phyloP scores from a whole-genome alignment of 805 yeast genomes.

The Scheffersomyces spartinae region DNA sequence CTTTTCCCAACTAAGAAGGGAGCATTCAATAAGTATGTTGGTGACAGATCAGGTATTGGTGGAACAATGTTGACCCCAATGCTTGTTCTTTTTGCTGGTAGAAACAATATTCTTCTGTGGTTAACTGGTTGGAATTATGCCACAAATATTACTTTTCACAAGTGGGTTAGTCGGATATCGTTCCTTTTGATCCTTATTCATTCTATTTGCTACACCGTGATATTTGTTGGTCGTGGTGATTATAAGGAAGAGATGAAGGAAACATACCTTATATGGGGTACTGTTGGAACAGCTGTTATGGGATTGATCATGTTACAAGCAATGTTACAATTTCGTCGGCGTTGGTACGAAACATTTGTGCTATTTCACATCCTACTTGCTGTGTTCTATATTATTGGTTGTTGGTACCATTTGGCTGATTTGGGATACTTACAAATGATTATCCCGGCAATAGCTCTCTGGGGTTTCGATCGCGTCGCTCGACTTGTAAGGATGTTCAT shows the following conservation, averaged over 20 bases:
- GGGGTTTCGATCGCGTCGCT: constrained; percentile 13
- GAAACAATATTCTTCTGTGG: constrained; percentile 52
- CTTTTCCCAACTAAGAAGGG: constrained; percentile 5
- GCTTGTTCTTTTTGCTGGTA: constrained; percentile 45
- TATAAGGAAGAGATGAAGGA: constrained; percentile 8
- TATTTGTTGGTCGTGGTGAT: constrained; percentile 2
- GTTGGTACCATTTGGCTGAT: constrained; percentile 11
- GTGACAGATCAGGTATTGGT: constrained; percentile 44
- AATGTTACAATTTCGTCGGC: constrained; percentile 10
- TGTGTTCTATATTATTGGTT: constrained; percentile 12
- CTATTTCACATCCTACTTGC: constrained; percentile 14
- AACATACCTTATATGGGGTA: constrained; percentile 17
- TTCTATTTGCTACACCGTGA: constrained; percentile 16
- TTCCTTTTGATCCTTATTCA: constrained; percentile 20
- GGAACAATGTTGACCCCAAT: constrained; percentile 37
- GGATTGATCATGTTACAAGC: constrained; percentile 11
- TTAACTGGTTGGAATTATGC: constrained; percentile 44
- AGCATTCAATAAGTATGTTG: constrained; percentile 23
- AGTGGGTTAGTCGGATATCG: constrained; percentile 30
- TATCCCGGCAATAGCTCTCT: constrained; percentile 11
- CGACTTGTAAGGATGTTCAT: constrained; percentile 10
- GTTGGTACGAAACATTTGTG: constrained; percentile 14
- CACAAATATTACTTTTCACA: constrained; percentile 31
- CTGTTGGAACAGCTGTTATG: too few species aligned
- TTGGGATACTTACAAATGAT: constrained; percentile 7